phyloP scores from a whole-genome alignment of 2,329 filamentous ascomycete species.

The Calonectria hongkongensis region DNA sequence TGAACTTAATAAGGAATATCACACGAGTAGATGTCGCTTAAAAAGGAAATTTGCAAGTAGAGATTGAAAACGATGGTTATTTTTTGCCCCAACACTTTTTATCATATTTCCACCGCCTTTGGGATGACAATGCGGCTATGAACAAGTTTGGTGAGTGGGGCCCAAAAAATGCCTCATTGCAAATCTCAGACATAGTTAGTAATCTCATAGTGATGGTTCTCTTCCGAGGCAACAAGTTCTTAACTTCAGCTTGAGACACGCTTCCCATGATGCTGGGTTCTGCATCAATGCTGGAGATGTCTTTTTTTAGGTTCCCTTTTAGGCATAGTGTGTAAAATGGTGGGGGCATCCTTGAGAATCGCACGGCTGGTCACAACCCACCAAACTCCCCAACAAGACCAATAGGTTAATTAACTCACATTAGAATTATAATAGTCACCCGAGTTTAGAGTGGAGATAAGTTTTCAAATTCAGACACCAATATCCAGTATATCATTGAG shows the following conservation, averaged over 20 bases:
- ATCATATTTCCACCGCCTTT: not conserved
- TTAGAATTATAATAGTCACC: too few species aligned
- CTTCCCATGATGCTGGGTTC: not conserved
- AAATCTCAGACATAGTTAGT: not conserved
- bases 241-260: not conserved
- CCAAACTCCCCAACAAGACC: too few species aligned
- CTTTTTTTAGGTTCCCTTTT: not conserved
- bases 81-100: not conserved
- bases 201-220: not conserved
- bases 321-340: not conserved
- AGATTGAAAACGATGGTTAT: too few species aligned
- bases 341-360: not conserved
- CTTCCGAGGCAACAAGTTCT: not conserved
- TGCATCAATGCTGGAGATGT: not conserved
- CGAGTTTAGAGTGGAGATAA: too few species aligned
- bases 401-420: too few species aligned
- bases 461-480: too few species aligned
- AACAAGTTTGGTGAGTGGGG: not conserved
- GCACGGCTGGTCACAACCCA: not conserved
- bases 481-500: not conserved
- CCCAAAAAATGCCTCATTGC: slow-evolving; percentile 14
- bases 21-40: too few species aligned
- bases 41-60: not conserved
- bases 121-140: not conserved
- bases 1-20: too few species aligned